Evolutionary conservation across 345 rosid genomes (phyloP).

Genomic region (Syzygium grande): DNA sequence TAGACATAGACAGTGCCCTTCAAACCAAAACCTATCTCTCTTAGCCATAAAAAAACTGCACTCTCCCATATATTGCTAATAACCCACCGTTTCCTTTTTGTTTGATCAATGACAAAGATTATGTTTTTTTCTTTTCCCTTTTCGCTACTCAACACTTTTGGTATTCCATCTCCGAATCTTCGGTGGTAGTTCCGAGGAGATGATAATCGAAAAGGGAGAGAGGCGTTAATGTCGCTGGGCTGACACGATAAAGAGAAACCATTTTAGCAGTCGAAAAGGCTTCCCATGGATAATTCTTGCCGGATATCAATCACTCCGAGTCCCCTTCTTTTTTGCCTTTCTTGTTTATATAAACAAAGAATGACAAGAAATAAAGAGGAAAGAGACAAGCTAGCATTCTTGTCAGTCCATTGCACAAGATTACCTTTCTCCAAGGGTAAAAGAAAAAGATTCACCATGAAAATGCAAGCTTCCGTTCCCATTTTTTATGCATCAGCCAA

Average conservation of each 20-base stretch:
- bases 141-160: not conserved
- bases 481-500: not conserved
- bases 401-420: conserved; percentile 21
- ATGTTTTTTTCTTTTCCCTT: not conserved
- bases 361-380: conserved; percentile 13
- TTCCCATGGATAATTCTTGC: conserved; percentile 54
- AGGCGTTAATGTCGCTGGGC: conserved; percentile 48
- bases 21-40: not conserved
- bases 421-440: not conserved
- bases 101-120: not conserved
- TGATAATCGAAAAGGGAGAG: conserved; percentile 11
- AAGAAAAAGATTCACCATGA: not conserved
- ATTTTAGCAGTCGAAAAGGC: conserved; percentile 53
- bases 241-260: conserved; percentile 82
- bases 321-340: not conserved
- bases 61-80: not conserved
- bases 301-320: conserved; percentile 24
- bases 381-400: conserved; percentile 22
- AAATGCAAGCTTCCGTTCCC: not conserved
- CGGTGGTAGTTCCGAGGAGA: conserved; percentile 26
- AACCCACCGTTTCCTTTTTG: not conserved
- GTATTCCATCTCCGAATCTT: not conserved
- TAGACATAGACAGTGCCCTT: not conserved
- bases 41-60: not conserved
- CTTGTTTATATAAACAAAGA: not conserved